Conservation (phyloP, 768 basidiomycete genomes). For the Mycena vitilis region DNA sequence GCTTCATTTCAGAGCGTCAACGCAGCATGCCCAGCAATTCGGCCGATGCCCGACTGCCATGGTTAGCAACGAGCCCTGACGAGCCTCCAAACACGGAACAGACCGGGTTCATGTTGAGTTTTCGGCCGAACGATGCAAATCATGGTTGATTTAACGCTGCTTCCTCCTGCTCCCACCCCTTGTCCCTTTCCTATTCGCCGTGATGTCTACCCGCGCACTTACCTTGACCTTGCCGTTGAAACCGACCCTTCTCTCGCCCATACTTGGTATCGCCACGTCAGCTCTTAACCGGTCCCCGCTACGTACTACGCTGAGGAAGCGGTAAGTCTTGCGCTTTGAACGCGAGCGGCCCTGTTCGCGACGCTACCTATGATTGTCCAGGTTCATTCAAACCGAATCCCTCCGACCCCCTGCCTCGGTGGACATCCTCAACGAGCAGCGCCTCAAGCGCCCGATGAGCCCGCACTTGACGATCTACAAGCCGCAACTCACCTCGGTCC, state of each 20-base stretch:
- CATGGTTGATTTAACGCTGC: too few relatives aligned
- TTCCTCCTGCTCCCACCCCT: too few relatives aligned
- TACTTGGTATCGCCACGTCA: conserved; percentile 50
- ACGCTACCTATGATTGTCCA: conserved; percentile 36
- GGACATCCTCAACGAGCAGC: conserved; percentile 87
- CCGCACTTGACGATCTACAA: conserved; percentile 99
- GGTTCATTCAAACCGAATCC: conserved; percentile 73
- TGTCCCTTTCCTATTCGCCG: conserved; percentile 24
- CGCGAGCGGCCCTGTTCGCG: background rate
- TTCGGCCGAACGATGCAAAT: too few relatives aligned
- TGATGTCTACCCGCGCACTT: conserved; percentile 63
- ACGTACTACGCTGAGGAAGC: conserved; percentile 54
- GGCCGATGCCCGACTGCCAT: too few relatives aligned
- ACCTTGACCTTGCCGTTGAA: conserved; percentile 70
- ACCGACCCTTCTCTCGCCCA: conserved; percentile 57
- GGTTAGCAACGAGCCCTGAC: too few relatives aligned
- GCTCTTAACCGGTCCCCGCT: conserved; percentile 57
- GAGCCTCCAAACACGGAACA: too few relatives aligned
- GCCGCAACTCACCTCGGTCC: conserved; percentile 91
- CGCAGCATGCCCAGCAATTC: too few relatives aligned
- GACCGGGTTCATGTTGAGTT: too few relatives aligned
- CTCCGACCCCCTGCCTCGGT: conserved; percentile 66
- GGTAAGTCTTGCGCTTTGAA: conserved; percentile 46
- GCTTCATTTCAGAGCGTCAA: too few relatives aligned
- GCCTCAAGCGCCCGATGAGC: conserved; percentile 87